Base-by-base conservation (phyloP, 768 basidiomycete species). In the Cystobasidium ongulense region DNA sequence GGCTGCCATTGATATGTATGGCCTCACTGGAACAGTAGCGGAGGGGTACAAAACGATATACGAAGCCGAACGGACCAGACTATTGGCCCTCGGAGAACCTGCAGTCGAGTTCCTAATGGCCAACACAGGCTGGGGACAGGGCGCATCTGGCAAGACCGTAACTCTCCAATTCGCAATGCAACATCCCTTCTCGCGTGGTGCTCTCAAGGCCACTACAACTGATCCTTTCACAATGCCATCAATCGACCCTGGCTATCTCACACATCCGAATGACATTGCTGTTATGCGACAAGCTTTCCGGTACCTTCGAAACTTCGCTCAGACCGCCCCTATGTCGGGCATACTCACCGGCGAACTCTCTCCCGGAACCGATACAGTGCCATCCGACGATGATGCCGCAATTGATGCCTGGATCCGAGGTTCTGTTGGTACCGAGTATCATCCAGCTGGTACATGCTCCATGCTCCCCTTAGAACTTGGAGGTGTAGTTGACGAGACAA, bases 151-250 rank as follows among this genome's bases (percentile, higher is more conserved):
- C 38, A 68, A 78, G 25, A 81, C 80, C 29, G 81, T 88, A 59
- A 83, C 83, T 3, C 83, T 90, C 66, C 89, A 90, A 78, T 85
- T 86, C 5, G 88, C 87, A 0, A 79, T 88, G 15, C 88, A 89
- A 79, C 87, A 87, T 76, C 86, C 88, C 0, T 82, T 86, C 78
- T 87, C 85, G 41, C 84, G 86, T 63, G 89, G 89, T n/a, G 84
- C 83, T 4, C 78, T 89, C 33, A 85, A 85, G 73, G 86, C 89
- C 81, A 87, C 84, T 78, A 85, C 86, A 1, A 82, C 84, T 18
- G 84, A 85, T 72, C 82, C 86, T 0, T 90, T 89, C 80, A 85
- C 86, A 72, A 76, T 82, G 27, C 86, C 87, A 0, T 65, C 81
- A 33, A 86, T 88, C 77, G 82, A 88, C 76, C 85, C 86, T 1